phyloP scores from a whole-genome alignment of 345 rosid species.

The Lumnitzera littorea region DNA sequence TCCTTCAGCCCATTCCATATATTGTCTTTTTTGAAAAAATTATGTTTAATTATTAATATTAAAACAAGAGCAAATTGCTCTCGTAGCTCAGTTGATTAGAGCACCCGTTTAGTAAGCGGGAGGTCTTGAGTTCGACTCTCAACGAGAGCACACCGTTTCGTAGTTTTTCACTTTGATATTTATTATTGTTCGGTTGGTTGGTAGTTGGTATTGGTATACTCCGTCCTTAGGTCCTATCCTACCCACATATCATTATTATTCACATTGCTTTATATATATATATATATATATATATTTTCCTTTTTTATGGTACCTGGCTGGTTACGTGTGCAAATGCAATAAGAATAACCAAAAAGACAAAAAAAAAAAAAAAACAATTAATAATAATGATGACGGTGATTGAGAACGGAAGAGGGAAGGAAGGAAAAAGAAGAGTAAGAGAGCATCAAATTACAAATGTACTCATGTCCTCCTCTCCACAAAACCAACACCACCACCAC shows the following conservation, averaged over 20 bases:
- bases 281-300: too few relatives aligned
- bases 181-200: background rate
- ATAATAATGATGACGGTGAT: too few relatives aligned
- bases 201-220: too few relatives aligned
- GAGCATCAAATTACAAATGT: background rate
- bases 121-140: conserved; percentile 97
- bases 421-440: background rate
- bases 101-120: conserved; percentile 97
- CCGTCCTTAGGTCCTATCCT: too few relatives aligned
- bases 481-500: background rate
- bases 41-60: too few relatives aligned
- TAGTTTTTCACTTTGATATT: background rate
- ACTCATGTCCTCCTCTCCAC: conserved; percentile 4
- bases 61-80: too few relatives aligned
- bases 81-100: conserved; percentile 99
- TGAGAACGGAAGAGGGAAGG: background rate
- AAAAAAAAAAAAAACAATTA: too few relatives aligned
- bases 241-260: background rate
- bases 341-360: too few relatives aligned
- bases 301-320: too few relatives aligned
- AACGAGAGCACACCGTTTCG: conserved; percentile 52
- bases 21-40: too few relatives aligned
- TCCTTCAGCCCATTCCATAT: too few relatives aligned
- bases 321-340: too few relatives aligned
- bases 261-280: background rate